A percentile compares a stretch with the other conserved stretches of the same genome.
Evolutionary conservation across 2,329 filamentous ascomycete species (phyloP).

Genomic region (Nannizziopsis barbatae): DNA sequence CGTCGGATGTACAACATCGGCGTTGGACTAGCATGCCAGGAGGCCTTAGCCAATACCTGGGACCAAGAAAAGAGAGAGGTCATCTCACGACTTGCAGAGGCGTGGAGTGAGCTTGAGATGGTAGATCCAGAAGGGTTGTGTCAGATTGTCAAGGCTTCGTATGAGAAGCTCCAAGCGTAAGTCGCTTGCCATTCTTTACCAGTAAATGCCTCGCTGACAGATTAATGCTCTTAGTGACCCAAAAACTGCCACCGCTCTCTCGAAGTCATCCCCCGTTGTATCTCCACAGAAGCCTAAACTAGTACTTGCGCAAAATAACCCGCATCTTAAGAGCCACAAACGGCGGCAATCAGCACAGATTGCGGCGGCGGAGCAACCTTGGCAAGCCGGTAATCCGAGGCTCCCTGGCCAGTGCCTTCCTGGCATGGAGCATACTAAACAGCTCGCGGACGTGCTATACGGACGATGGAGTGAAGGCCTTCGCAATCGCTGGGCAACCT

Average conservation of each 20-base stretch:
- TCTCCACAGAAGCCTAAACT: slow-evolving; percentile 51
- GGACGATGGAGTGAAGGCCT: slow-evolving; percentile 80
- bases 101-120: slow-evolving; percentile 72
- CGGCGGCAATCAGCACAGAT: slow-evolving; percentile 45
- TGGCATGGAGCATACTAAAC: slow-evolving; percentile 86
- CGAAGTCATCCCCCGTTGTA: slow-evolving; percentile 29
- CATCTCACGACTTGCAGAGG: slow-evolving; percentile 69
- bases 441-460: slow-evolving; percentile 83
- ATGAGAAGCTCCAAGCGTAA: slow-evolving; percentile 54
- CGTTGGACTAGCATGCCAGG: slow-evolving; percentile 70
- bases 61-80: slow-evolving; percentile 67
- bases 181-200: slow-evolving; percentile 12
- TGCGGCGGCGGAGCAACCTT: slow-evolving; percentile 27
- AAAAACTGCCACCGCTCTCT: slow-evolving; percentile 12
- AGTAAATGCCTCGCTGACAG: not conserved
- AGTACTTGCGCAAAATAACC: slow-evolving; percentile 68
- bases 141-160: slow-evolving; percentile 65
- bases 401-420: slow-evolving; percentile 49
- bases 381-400: slow-evolving; percentile 26
- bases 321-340: slow-evolving; percentile 69
- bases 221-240: slow-evolving; percentile 23
- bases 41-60: slow-evolving; percentile 70
- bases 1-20: slow-evolving; percentile 70
- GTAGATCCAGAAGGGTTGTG: slow-evolving; percentile 85
- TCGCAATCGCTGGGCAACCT: slow-evolving; percentile 53